A percentile compares a stretch with the other conserved stretches of the same genome.
phyloP scores from a whole-genome alignment of 148 eudicot species.

The Amaranthus cruentus region DNA sequence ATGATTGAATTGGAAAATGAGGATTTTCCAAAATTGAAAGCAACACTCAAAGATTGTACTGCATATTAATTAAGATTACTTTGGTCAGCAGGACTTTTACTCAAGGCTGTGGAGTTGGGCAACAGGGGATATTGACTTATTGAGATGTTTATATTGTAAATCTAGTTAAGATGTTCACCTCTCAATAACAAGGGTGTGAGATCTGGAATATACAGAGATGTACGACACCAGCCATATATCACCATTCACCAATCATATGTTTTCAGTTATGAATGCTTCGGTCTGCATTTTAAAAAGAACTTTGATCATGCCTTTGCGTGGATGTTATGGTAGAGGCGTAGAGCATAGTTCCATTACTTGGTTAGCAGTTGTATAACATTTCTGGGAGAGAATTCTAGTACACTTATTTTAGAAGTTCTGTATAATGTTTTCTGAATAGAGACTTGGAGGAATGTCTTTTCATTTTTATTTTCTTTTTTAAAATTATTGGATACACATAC shows the following conservation, averaged over 20 bases:
- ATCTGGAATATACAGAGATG: background rate
- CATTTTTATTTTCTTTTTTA: background rate
- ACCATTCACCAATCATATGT: background rate
- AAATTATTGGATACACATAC: background rate
- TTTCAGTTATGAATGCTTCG: background rate
- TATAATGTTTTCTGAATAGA: background rate
- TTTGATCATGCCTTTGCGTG: background rate
- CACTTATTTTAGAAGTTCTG: background rate
- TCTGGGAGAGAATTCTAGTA: background rate
- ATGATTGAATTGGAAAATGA: background rate
- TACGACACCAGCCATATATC: background rate
- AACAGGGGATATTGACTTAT: background rate
- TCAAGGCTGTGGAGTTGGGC: background rate
- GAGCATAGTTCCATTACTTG: background rate
- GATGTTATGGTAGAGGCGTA: background rate
- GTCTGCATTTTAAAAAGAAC: background rate
- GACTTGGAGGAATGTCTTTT: background rate
- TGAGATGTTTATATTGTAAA: background rate
- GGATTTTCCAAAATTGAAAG: background rate
- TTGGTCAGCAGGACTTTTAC: background rate
- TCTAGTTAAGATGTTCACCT: background rate
- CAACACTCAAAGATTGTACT: no score
- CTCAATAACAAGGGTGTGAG: background rate
- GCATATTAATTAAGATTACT: background rate
- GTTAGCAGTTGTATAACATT: background rate